Percentiles rank a stretch among this genome's conserved stretches.
Conservation (phyloP, 177 flowering plant species). For the Vitis hybrid region DNA sequence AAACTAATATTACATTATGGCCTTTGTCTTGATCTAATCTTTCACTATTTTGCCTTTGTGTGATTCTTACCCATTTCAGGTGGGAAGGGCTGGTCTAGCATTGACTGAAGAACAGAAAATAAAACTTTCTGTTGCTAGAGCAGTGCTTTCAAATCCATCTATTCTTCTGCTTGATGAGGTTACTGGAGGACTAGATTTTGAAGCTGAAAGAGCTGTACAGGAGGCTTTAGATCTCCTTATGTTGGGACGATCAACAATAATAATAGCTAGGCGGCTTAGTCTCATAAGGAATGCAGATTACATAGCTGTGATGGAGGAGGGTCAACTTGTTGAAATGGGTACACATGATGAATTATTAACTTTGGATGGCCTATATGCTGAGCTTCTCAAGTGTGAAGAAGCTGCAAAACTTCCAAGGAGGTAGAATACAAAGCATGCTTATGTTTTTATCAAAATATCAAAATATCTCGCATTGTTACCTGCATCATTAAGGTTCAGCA, state of each 20-base stretch:
- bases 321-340: constrained; percentile 97
- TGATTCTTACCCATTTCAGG: constrained; percentile 45
- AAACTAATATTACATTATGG: neutral
- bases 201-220: constrained; percentile 91
- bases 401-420: constrained; percentile 94
- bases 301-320: constrained; percentile 98
- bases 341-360: constrained; percentile 87
- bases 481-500: neutral
- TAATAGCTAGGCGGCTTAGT: constrained; percentile 90
- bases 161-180: constrained; percentile 98
- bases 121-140: constrained; percentile 91
- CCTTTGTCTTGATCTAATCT: neutral
- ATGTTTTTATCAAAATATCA: constrained; percentile 3
- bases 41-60: neutral
- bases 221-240: constrained; percentile 91
- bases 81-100: constrained; percentile 80
- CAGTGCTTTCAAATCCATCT: constrained; percentile 90
- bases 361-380: constrained; percentile 83
- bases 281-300: constrained; percentile 93
- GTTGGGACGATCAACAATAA: constrained; percentile 91
- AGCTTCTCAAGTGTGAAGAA: constrained; percentile 91
- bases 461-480: neutral
- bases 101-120: constrained; percentile 93
- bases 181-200: constrained; percentile 96
- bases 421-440: constrained; percentile 27